Evolutionary conservation across 345 rosid species (phyloP), one percentile per base, ranked within the genome.

Genomic region (Odontarrhena argentea): DNA sequence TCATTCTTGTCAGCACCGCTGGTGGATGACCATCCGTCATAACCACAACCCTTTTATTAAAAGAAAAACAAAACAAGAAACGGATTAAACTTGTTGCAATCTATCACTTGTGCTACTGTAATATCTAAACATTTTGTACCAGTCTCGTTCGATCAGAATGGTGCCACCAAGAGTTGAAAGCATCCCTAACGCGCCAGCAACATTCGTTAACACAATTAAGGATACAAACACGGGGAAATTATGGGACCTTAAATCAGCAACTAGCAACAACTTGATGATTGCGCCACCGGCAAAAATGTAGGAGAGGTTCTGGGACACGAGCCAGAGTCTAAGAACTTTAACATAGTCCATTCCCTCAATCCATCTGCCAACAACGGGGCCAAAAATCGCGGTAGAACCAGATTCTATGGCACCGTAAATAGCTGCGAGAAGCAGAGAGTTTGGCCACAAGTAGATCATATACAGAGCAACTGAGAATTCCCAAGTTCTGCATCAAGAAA

Each of bases 151-250:
- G 7, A 89, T 78, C 53, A 92, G 48, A 74, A 89, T 82, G 63
- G 96, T 89, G 37, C 98, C 97, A 12, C 85, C 91, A 56, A 93
- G 93, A 45, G 90, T 82, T 25, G 98, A 89, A 67, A 93, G 95
- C 65, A 83, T 84, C 7, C 88, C 90, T 35, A 81, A 64, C 55
- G 97, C 90, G 61, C 98, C 98, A 26, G 92, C 81, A 69, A 86
- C 32, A 71, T 86, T 85, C 40, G 83, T 84, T 53, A 86, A 54
- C 48, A 46, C 50, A 65, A 86, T 69, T 34, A 93, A 79, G 30
- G 51, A 7, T 64, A 83, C 45, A 65, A 90, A 93, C 36, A 75
- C 73, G 5, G 64, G 8, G 56, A 73, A 7, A 70, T 82, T 79
- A 8, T 74, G 76, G n/a, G 78, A 52, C 67, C 77, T 93, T 26